A percentile compares a stretch with the other conserved stretches of the same genome.
Evolutionary conservation across 1,139 yeast species (phyloP).

Genomic region (Suhomyces maxii): DNA sequence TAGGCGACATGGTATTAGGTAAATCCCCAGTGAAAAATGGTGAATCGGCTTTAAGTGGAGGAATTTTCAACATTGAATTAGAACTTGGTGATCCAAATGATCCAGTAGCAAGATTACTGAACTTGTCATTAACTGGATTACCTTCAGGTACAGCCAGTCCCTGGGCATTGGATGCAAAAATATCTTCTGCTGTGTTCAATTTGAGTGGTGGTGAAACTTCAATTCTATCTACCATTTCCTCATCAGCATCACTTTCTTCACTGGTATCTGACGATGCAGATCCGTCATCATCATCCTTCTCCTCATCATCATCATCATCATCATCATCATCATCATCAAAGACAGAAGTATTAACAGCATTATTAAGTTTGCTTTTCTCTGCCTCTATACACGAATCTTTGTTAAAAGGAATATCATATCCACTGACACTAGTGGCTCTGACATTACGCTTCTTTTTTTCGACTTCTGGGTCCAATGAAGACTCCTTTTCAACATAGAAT

Average conservation of each 20-base stretch:
- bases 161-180: conserved; percentile 7
- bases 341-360: not conserved
- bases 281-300: conserved; percentile 3
- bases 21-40: conserved; percentile 29
- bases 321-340: conserved; percentile 1
- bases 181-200: conserved; percentile 28
- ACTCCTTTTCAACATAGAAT: conserved; percentile 57
- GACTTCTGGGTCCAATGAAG: conserved; percentile 24
- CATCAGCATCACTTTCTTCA: conserved; percentile 43
- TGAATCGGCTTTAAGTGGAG: conserved; percentile 26
- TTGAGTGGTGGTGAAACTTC: conserved; percentile 30
- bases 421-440: conserved; percentile 47
- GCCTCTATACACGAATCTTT: conserved; percentile 6
- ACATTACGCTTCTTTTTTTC: conserved; percentile 23
- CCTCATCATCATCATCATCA: conserved; percentile 1
- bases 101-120: conserved; percentile 15
- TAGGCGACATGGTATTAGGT: conserved; percentile 21
- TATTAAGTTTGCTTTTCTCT: conserved; percentile 2
- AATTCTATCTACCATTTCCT: conserved; percentile 22
- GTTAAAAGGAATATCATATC: conserved; percentile 22
- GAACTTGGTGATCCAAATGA: conserved; percentile 29
- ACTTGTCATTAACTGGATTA: not conserved
- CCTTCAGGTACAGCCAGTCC: not conserved
- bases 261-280: conserved; percentile 15
- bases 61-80: conserved; percentile 14